These are phyloP conservation scores for Ophiocordyceps camponoti-saundersi DNA, from an alignment of 2,329 filamentous ascomycete species.

Conservation along the genomic window DNA sequence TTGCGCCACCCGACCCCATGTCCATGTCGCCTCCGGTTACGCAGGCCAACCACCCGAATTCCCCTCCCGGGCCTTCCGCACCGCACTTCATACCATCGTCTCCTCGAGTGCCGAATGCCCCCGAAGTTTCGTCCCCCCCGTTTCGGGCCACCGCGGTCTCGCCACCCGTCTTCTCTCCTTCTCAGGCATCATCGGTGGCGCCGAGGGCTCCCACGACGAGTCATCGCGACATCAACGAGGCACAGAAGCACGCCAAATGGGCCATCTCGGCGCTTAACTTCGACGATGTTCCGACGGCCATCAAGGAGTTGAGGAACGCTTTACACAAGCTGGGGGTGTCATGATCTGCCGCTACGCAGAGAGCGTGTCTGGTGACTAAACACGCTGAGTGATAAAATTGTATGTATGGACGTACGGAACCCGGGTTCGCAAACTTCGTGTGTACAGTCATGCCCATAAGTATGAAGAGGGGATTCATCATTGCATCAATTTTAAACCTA, in stretches of 20 bases:
- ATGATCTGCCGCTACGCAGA: not conserved
- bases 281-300: conserved; percentile 81
- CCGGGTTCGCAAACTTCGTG: too few species aligned
- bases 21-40: not conserved
- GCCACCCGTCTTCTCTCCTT: not conserved
- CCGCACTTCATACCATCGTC: not conserved
- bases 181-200: conserved; percentile 1
- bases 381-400: too few species aligned
- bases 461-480: conserved; percentile 1
- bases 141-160: not conserved
- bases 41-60: not conserved
- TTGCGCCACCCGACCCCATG: not conserved
- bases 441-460: not conserved
- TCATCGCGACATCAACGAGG: conserved; percentile 50
- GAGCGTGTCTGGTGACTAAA: too few species aligned
- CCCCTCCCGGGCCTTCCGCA: not conserved
- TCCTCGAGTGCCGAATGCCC: not conserved
- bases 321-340: conserved; percentile 47
- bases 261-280: conserved; percentile 94
- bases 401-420: too few species aligned
- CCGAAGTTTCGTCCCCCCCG: not conserved
- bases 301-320: conserved; percentile 67
- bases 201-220: conserved; percentile 5
- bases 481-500: not conserved
- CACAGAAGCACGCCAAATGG: conserved; percentile 94